A percentile compares a stretch with the other conserved stretches of the same genome.
Evolutionary conservation across 2,329 filamentous ascomycete genomes (phyloP).

Genomic region (Hypoxylon sp.): DNA sequence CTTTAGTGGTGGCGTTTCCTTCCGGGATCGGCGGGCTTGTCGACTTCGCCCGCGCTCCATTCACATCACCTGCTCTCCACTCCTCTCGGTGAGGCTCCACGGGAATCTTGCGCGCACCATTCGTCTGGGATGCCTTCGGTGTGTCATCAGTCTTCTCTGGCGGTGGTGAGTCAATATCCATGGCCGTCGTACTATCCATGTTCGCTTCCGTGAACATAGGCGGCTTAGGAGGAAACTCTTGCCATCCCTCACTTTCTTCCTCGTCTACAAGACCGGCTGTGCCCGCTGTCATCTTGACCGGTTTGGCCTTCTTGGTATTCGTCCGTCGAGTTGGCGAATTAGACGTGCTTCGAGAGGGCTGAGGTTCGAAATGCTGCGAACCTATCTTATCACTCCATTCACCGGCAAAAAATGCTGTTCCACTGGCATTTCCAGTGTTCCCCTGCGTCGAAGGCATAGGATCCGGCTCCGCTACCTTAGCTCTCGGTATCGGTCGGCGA

Average conservation of each 20-base stretch:
- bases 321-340: slow-evolving; percentile 57
- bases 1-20: slow-evolving; percentile 41
- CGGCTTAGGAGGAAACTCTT: slow-evolving; percentile 34
- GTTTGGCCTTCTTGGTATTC: slow-evolving; percentile 68
- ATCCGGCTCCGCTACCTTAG: slow-evolving; percentile 37
- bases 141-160: slow-evolving; percentile 41
- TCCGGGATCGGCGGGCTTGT: slow-evolving; percentile 32
- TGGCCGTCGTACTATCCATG: slow-evolving; percentile 63
- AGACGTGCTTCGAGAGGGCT: slow-evolving; percentile 50
- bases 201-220: slow-evolving; percentile 37
- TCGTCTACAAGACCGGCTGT: slow-evolving; percentile 57
- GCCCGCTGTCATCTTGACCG: slow-evolving; percentile 60
- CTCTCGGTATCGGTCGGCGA: slow-evolving; percentile 50
- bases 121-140: slow-evolving; percentile 40
- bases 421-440: slow-evolving; percentile 40
- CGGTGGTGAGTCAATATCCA: slow-evolving; percentile 70
- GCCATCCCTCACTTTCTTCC: slow-evolving; percentile 54
- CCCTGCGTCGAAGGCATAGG: slow-evolving; percentile 36
- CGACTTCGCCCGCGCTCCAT: slow-evolving; percentile 40
- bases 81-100: slow-evolving; percentile 67
- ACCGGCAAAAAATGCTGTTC: slow-evolving; percentile 57
- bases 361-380: slow-evolving; percentile 62
- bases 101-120: slow-evolving; percentile 60
- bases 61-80: slow-evolving; percentile 63
- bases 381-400: slow-evolving; percentile 64